Percentiles rank a stretch among this genome's conserved stretches.
phyloP scores from a whole-genome alignment of 2,329 filamentous ascomycete species.

The Xylariales sp. region DNA sequence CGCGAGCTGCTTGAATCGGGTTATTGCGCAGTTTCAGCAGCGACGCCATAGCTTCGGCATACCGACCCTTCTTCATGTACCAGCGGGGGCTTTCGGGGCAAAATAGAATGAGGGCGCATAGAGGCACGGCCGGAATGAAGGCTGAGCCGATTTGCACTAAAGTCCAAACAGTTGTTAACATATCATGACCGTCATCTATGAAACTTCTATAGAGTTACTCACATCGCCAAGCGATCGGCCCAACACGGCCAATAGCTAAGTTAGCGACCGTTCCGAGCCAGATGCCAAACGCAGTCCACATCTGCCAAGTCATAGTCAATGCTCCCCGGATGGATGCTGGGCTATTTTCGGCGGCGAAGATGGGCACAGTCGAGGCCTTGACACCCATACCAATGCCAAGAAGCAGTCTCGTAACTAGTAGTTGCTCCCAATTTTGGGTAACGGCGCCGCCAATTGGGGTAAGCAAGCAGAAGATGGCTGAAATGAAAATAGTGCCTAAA shows the following conservation, averaged over 20 bases:
- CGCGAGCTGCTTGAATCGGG: constrained; percentile 68
- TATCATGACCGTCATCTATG: background rate
- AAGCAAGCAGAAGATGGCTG: constrained; percentile 77
- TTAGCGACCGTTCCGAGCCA: constrained; percentile 71
- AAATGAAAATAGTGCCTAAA: constrained; percentile 77
- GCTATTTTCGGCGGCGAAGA: constrained; percentile 80
- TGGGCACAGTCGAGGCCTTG: constrained; percentile 76
- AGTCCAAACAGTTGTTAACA: constrained; percentile 16
- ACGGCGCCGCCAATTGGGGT: constrained; percentile 51
- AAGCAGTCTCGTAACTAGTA: constrained; percentile 72
- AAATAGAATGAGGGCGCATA: constrained; percentile 70
- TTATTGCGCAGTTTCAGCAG: constrained; percentile 65
- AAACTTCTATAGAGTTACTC: constrained; percentile 21
- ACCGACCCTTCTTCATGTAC: constrained; percentile 73
- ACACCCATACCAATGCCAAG: constrained; percentile 82
- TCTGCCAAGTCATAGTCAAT: constrained; percentile 85
- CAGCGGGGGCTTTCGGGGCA: constrained; percentile 75
- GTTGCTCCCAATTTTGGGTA: constrained; percentile 63
- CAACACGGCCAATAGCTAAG: constrained; percentile 60
- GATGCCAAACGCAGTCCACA: constrained; percentile 72
- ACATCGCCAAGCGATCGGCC: constrained; percentile 50
- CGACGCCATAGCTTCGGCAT: constrained; percentile 69
- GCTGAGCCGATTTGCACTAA: constrained; percentile 57
- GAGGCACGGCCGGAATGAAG: constrained; percentile 68
- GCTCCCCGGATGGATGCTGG: constrained; percentile 77